Evolutionary conservation across 345 rosid species (phyloP).

Genomic region (Aethionema arabicum): DNA sequence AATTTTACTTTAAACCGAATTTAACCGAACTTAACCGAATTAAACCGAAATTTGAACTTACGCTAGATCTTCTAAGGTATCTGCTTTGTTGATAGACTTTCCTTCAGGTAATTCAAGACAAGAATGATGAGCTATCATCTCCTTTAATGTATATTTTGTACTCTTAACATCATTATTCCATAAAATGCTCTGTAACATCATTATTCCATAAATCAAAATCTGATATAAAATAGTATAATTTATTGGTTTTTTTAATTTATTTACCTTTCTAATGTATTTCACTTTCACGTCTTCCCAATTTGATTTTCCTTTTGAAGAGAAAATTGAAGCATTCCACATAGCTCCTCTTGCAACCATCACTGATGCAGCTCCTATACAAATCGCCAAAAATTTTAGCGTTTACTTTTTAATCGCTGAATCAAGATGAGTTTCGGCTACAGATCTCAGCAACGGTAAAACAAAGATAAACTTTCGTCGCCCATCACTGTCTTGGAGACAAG

Average conservation of each 20-base stretch:
- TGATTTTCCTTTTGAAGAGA: slow-evolving; percentile 65
- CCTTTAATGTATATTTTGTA: slow-evolving; percentile 80
- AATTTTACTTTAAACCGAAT: too few species aligned
- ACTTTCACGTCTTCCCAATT: slow-evolving; percentile 76
- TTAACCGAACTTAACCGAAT: too few species aligned
- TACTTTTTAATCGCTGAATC: too few species aligned
- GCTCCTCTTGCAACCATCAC: slow-evolving; percentile 98
- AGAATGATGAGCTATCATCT: slow-evolving; percentile 79
- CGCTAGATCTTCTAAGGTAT: slow-evolving; percentile 73
- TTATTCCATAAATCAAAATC: slow-evolving; percentile 61
- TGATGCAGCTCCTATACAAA: slow-evolving; percentile 89
- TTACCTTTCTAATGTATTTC: slow-evolving; percentile 76
- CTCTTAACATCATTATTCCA: slow-evolving; percentile 90
- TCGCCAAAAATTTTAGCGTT: too few species aligned
- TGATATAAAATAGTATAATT: background rate
- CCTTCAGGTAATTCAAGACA: slow-evolving; percentile 81
- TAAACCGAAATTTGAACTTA: slow-evolving; percentile 38
- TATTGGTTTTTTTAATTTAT: background rate
- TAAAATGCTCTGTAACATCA: slow-evolving; percentile 76
- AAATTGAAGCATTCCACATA: slow-evolving; percentile 90
- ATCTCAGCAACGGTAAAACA: too few species aligned
- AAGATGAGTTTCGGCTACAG: too few species aligned
- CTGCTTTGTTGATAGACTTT: slow-evolving; percentile 72
- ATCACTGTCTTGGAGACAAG: too few species aligned
- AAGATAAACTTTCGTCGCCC: too few species aligned